Evolutionary conservation across 2,329 filamentous ascomycete species (phyloP).

Genomic region (Curvularia eragrostidis): DNA sequence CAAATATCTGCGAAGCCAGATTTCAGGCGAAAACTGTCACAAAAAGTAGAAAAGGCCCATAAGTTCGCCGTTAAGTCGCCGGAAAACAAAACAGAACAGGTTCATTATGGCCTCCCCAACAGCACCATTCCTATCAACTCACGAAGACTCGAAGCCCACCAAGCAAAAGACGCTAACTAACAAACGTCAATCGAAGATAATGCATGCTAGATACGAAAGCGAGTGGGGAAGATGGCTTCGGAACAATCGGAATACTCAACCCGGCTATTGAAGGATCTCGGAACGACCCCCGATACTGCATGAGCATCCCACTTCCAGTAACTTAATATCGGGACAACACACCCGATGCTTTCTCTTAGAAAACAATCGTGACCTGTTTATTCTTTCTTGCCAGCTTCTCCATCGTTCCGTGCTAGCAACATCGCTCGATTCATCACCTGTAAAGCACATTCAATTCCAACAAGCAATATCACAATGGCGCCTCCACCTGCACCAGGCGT

Average conservation of each 20-base stretch:
- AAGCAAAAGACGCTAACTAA: no score
- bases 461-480: constrained; percentile 12
- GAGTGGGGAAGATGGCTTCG: neutral
- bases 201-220: neutral
- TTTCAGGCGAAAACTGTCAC: no score
- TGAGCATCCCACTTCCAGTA: constrained; percentile 8
- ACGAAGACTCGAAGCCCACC: no score
- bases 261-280: constrained; percentile 21
- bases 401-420: neutral
- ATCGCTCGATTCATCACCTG: neutral
- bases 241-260: constrained; percentile 10
- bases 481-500: constrained; percentile 34
- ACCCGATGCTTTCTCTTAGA: neutral
- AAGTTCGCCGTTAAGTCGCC: no score
- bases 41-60: no score
- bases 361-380: neutral
- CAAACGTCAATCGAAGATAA: no score
- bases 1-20: no score
- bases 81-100: no score
- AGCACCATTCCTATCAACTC: no score
- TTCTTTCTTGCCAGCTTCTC: no score
- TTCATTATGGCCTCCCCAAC: no score
- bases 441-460: constrained; percentile 1
- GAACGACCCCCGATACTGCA: constrained; percentile 14
- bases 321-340: neutral